Evolutionary conservation across 2,329 filamentous ascomycete species (phyloP).

Genomic region (Xylariaceae sp.): DNA sequence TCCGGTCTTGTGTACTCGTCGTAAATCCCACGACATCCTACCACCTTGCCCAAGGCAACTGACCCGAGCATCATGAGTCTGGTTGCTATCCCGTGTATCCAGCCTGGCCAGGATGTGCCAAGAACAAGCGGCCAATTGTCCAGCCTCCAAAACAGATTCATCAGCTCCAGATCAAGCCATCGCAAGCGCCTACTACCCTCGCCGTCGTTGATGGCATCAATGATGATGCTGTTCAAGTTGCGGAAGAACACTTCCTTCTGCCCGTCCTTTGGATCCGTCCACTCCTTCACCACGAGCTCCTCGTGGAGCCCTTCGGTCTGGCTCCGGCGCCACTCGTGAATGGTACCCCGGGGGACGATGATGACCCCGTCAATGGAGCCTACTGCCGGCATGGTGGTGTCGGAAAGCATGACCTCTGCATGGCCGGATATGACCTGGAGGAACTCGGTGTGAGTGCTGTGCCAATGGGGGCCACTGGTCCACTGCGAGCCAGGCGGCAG

Average conservation of each 20-base stretch:
- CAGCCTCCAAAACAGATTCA: constrained; percentile 18
- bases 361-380: constrained; percentile 24
- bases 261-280: constrained; percentile 41
- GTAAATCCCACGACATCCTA: constrained; percentile 17
- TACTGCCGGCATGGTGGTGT: constrained; percentile 27
- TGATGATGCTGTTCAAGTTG: constrained; percentile 41
- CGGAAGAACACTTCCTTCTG: constrained; percentile 45
- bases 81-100: constrained; percentile 12
- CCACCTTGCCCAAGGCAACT: constrained; percentile 11
- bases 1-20: constrained; percentile 9
- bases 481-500: constrained; percentile 39
- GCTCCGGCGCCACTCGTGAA: constrained; percentile 45
- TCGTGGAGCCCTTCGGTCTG: constrained; percentile 28
- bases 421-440: constrained; percentile 32
- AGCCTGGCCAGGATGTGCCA: constrained; percentile 5
- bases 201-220: constrained; percentile 16
- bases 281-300: constrained; percentile 25
- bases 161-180: constrained; percentile 15
- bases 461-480: constrained; percentile 47
- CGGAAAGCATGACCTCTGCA: constrained; percentile 22
- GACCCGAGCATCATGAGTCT: constrained; percentile 11
- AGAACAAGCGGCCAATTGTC: constrained; percentile 20
- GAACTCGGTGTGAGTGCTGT: constrained; percentile 42
- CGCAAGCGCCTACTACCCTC: constrained; percentile 4
- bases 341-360: constrained; percentile 29